Percentiles rank a stretch among this genome's conserved stretches.
Evolutionary conservation across 495 filamentous ascomycete species (phyloP).

Genomic region (Talaromyces nanjingensis): DNA sequence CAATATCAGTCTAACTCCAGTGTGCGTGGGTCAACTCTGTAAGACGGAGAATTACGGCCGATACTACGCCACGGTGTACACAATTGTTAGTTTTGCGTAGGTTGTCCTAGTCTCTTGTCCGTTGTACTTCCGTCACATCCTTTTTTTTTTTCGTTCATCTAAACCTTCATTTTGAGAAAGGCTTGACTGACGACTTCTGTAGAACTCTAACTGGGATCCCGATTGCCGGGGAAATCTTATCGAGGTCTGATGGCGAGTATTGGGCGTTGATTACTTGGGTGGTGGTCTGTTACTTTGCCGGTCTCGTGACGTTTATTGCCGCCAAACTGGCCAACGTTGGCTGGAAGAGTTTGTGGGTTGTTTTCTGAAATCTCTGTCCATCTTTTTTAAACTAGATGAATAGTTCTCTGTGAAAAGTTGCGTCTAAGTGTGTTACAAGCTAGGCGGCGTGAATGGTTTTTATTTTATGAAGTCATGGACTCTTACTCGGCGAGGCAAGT

Average conservation of each 20-base stretch:
- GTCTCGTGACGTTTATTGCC: constrained; percentile 50
- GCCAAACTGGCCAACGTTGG: constrained; percentile 62
- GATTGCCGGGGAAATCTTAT: constrained; percentile 71
- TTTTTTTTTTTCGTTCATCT: not conserved
- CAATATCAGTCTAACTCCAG: constrained; percentile 78
- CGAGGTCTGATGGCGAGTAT: constrained; percentile 36
- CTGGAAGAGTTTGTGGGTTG: constrained; percentile 44
- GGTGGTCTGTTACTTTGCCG: constrained; percentile 58
- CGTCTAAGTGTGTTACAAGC: not conserved
- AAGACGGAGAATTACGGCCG: constrained; percentile 78
- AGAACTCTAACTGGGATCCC: constrained; percentile 76
- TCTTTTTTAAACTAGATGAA: not conserved
- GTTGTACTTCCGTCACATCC: not conserved
- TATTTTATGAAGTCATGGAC: not conserved
- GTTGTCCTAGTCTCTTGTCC: constrained; percentile 10
- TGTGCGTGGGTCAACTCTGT: constrained; percentile 88
- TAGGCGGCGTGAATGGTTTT: not conserved
- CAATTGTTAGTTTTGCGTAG: constrained; percentile 79
- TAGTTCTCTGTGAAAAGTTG: not conserved
- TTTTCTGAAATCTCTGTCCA: constrained; percentile 21
- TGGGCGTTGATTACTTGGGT: constrained; percentile 42
- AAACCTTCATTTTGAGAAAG: not conserved
- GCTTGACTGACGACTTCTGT: constrained; percentile 15
- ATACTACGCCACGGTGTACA: constrained; percentile 82
- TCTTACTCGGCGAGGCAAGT: not conserved